These are phyloP conservation scores for Venustampulla echinocandica DNA, from an alignment of 495 filamentous ascomycete species.

Conservation along the genomic window DNA sequence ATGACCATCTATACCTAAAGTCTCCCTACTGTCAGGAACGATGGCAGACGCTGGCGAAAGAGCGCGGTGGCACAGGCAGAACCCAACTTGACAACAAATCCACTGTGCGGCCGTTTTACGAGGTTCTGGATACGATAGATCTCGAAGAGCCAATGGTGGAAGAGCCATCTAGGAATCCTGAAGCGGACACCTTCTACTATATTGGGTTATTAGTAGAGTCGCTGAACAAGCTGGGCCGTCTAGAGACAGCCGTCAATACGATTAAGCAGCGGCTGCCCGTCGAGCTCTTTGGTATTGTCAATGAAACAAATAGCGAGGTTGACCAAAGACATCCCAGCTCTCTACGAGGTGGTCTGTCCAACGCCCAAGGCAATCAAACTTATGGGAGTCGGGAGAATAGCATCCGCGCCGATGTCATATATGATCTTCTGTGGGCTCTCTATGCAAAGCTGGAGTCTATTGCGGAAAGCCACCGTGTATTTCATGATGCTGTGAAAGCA, in stretches of 20 bases:
- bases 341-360: slow-evolving; percentile 43
- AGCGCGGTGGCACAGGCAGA: slow-evolving; percentile 31
- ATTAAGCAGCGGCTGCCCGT: slow-evolving; percentile 91
- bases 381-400: slow-evolving; percentile 59
- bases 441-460: slow-evolving; percentile 97
- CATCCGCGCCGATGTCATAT: slow-evolving; percentile 69
- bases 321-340: slow-evolving; percentile 80
- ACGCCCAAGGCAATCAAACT: slow-evolving; percentile 52
- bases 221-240: slow-evolving; percentile 73
- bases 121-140: slow-evolving; percentile 75
- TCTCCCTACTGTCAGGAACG: slow-evolving; percentile 92
- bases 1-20: slow-evolving; percentile 95
- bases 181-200: slow-evolving; percentile 90
- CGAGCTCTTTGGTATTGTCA: slow-evolving; percentile 87
- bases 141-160: slow-evolving; percentile 59
- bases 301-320: slow-evolving; percentile 88
- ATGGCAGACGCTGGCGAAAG: slow-evolving; percentile 68
- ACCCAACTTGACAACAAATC: slow-evolving; percentile 34
- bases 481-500: slow-evolving; percentile 80
- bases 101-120: slow-evolving; percentile 52
- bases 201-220: slow-evolving; percentile 83
- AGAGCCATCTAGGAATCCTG: slow-evolving; percentile 81
- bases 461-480: slow-evolving; percentile 85
- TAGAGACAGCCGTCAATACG: slow-evolving; percentile 77
- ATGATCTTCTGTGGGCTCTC: slow-evolving; percentile 82